Evolutionary conservation across 2,329 filamentous ascomycete genomes (phyloP), one percentile per base, ranked within the genome.

Genomic region (Paradendryphiella salina): DNA sequence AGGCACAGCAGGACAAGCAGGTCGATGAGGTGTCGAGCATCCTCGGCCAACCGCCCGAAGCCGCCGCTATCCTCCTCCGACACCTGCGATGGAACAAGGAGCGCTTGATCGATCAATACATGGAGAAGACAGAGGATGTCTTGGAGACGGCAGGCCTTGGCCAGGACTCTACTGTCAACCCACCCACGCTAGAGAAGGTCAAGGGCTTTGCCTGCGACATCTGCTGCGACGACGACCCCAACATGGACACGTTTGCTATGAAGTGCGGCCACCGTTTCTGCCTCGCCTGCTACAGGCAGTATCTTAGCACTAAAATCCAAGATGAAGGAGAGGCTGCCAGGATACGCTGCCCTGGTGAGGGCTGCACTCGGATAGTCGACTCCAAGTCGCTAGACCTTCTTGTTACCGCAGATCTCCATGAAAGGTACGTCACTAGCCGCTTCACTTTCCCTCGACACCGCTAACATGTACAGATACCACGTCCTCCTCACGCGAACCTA

Each of bases 21-120:
- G 84, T 99, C 63, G 82, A 87, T 61, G 92, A 97, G 70, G 91
- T 97, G 53, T 91, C 94, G 57, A 88, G 87, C 78, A 93, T 99
- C 57, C 81, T 99, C 29, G 89, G 92, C 52, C 86, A 96, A 69
- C 85, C 89, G 13, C 88, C 90, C 64, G 94, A 97, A 74, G 89
- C 94, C 57, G 86, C 89, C 0, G 93, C 92, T 18, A 96, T 99
- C 45, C 80, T 99, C 33, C 79, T 99, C 52, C 87, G 94, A 38
- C 84, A 94, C 74, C 90, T 89, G 63, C 84, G 91, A 67, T 99
- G 94, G 94, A 97, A 97, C 74, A 94, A 96, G 73, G 94, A 99
- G 71, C 86, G 89, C 32, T 74, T 99, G 61, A 92, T 97, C 50
- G 94, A 99, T 67, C 86, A 90, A 58, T 97, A 97, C 74, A 96